Conservation (phyloP, 179 eudicot species). For the Patellifolia procumbens region DNA sequence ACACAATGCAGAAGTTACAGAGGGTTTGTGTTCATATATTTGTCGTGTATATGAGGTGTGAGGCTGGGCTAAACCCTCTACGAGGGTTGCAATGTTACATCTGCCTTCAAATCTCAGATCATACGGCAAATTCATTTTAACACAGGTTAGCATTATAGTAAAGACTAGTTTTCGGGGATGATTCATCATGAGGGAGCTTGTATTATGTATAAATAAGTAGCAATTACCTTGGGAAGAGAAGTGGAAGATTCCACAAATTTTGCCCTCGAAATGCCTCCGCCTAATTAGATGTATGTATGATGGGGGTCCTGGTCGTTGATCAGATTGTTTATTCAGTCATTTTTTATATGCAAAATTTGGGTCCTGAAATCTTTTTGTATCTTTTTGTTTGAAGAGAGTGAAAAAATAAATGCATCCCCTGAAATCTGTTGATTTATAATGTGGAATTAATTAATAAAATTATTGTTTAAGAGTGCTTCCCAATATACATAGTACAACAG, state of each 20-base stretch:
- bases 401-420: no score
- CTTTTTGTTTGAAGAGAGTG: no score
- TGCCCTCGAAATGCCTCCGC: conserved; percentile 5
- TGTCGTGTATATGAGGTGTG: conserved; percentile 14
- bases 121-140: conserved; percentile 9
- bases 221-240: conserved; percentile 2
- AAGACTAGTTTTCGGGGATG: neutral
- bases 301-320: neutral
- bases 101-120: neutral
- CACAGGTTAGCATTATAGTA: conserved; percentile 11
- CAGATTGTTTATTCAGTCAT: neutral
- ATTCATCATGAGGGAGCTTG: neutral
- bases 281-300: conserved; percentile 3
- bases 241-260: conserved; percentile 26
- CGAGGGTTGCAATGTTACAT: neutral
- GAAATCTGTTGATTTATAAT: no score
- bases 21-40: neutral
- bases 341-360: neutral
- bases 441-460: no score
- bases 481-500: no score
- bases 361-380: no score
- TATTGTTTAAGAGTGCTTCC: no score
- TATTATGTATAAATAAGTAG: conserved; percentile 24
- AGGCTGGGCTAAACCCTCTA: neutral
- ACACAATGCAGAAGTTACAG: neutral